Percentiles rank a stretch among this genome's conserved stretches.
phyloP scores from a whole-genome alignment of 495 filamentous ascomycete species.

The Bombardia bombarda region DNA sequence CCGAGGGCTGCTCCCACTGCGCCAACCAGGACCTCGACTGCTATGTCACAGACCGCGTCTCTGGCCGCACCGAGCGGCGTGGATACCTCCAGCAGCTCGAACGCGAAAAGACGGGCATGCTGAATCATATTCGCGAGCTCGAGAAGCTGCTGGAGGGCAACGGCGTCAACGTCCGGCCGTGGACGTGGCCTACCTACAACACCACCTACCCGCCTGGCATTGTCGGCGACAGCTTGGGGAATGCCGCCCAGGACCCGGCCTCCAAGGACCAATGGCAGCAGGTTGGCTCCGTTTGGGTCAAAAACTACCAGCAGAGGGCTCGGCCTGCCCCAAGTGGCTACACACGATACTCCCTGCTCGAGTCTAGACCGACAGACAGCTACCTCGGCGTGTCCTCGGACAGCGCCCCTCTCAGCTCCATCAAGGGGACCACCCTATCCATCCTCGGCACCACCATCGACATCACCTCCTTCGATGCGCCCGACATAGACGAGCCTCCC shows the following conservation, averaged over 20 bases:
- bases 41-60: slow-evolving; percentile 78
- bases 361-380: slow-evolving; percentile 50
- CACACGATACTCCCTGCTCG: slow-evolving; percentile 20
- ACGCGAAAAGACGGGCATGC: slow-evolving; percentile 46
- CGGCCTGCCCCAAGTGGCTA: slow-evolving; percentile 5
- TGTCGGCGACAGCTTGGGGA: slow-evolving; percentile 18
- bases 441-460: slow-evolving; percentile 73
- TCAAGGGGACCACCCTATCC: slow-evolving; percentile 64
- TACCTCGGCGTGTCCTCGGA: slow-evolving; percentile 64
- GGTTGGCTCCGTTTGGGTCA: slow-evolving; percentile 42
- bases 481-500: slow-evolving; percentile 53
- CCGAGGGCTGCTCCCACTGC: slow-evolving; percentile 70
- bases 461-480: slow-evolving; percentile 59
- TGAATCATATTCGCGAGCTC: slow-evolving; percentile 40
- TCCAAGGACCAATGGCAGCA: slow-evolving; percentile 34
- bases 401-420: slow-evolving; percentile 58
- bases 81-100: slow-evolving; percentile 64
- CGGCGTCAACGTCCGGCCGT: slow-evolving; percentile 32
- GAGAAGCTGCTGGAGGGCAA: slow-evolving; percentile 37
- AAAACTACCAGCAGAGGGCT: slow-evolving; percentile 21
- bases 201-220: slow-evolving; percentile 23
- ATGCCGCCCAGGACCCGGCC: slow-evolving; percentile 20
- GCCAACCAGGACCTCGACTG: slow-evolving; percentile 62
- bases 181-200: slow-evolving; percentile 21
- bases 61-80: slow-evolving; percentile 69